Evolutionary conservation across 495 filamentous ascomycete genomes (phyloP).

Genomic region (Eremomyces bilateralis): DNA sequence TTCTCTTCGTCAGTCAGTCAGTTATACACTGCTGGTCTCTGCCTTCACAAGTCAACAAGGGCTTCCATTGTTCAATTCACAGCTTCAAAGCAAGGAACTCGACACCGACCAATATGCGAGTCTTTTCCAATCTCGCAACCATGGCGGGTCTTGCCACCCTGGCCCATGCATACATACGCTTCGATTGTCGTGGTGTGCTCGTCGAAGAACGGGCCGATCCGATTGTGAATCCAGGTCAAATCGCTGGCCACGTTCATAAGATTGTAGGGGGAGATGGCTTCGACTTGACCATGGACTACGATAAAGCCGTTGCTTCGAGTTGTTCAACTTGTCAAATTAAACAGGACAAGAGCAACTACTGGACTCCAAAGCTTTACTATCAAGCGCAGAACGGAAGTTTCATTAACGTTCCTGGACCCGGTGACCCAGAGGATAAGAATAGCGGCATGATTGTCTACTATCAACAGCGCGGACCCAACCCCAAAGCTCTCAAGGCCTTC

Average conservation of each 20-base stretch:
- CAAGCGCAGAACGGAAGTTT: conserved; percentile 40
- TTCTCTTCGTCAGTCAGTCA: too few species aligned
- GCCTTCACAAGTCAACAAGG: too few species aligned
- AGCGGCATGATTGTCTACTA: conserved; percentile 40
- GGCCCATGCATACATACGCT: not conserved
- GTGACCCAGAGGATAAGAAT: conserved; percentile 25
- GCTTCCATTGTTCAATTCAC: too few species aligned
- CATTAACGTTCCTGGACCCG: conserved; percentile 39
- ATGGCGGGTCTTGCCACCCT: not conserved
- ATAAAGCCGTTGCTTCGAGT: conserved; percentile 30
- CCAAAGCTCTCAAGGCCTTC: conserved; percentile 41
- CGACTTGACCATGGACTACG: conserved; percentile 29
- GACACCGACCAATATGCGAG: not conserved
- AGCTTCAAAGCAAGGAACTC: too few species aligned
- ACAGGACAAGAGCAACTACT: conserved; percentile 56
- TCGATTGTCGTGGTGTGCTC: conserved; percentile 10
- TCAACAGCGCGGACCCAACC: conserved; percentile 35
- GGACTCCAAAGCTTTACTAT: conserved; percentile 51
- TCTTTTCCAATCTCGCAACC: not conserved
- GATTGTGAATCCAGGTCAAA: conserved; percentile 32
- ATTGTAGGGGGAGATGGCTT: conserved; percentile 60
- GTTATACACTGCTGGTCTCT: too few species aligned
- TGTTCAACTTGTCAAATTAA: conserved; percentile 47
- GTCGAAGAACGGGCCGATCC: conserved; percentile 48
- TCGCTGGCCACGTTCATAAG: conserved; percentile 49